These are phyloP conservation scores for Backusella psychrophila DNA, from an alignment of 192 early-diverging fungal species.

Conservation along the genomic window DNA sequence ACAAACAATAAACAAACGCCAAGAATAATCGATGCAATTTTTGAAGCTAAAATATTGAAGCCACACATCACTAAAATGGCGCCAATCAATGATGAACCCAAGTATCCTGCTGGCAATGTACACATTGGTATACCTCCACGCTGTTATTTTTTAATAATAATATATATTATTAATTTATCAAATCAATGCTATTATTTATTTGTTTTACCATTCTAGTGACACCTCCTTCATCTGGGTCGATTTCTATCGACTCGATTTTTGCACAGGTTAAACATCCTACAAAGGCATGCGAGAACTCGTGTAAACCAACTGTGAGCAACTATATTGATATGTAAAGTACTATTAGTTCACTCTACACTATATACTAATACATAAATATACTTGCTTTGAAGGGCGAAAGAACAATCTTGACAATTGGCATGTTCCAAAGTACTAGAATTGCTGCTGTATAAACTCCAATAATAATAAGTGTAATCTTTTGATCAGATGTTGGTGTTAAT, in stretches of 20 bases:
- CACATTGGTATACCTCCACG: conserved; percentile 79
- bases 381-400: conserved; percentile 92
- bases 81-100: conserved; percentile 87
- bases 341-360: no score
- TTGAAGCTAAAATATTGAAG: conserved; percentile 85
- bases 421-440: conserved; percentile 81
- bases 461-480: conserved; percentile 38
- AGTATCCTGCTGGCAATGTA: conserved; percentile 87
- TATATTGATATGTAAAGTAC: conserved; percentile 16
- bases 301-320: conserved; percentile 88
- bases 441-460: conserved; percentile 67
- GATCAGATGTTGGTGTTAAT: conserved; percentile 36
- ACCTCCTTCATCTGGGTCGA: conserved; percentile 94
- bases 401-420: conserved; percentile 80
- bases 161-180: background rate
- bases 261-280: conserved; percentile 89
- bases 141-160: conserved; percentile 13
- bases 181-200: background rate
- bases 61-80: conserved; percentile 92
- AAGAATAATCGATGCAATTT: conserved; percentile 82
- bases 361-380: background rate
- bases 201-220: conserved; percentile 67
- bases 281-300: conserved; percentile 93
- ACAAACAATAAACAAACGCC: conserved; percentile 79
- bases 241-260: conserved; percentile 81